Percentiles rank a stretch among this genome's conserved stretches.
These are phyloP conservation scores for Claviceps africana DNA, from an alignment of 2,329 filamentous ascomycete species.

Conservation along the genomic window DNA sequence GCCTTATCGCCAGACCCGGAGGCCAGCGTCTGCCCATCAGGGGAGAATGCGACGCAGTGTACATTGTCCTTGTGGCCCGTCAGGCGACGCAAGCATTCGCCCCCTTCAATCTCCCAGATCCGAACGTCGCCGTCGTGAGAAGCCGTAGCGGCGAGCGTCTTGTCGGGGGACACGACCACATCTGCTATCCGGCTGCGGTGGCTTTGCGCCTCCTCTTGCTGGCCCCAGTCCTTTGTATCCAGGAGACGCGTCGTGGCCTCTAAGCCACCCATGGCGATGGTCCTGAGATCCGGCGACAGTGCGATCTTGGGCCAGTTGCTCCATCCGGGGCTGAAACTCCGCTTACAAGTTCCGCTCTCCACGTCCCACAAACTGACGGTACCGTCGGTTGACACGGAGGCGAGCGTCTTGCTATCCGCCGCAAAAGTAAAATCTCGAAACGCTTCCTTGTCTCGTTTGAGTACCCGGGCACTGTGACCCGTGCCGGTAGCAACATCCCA, in stretches of 20 bases:
- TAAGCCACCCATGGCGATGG: slow-evolving; percentile 6
- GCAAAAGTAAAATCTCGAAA: slow-evolving; percentile 7
- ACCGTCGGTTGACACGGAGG: slow-evolving; percentile 6
- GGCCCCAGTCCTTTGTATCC: slow-evolving; percentile 5
- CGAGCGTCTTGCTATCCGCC: slow-evolving; percentile 6
- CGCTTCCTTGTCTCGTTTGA: slow-evolving; percentile 5
- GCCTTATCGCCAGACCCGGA: slow-evolving; percentile 6
- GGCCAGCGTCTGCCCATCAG: slow-evolving; percentile 3
- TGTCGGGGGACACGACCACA: slow-evolving; percentile 6
- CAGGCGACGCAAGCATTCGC: slow-evolving; percentile 3
- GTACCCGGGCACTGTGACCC: slow-evolving; percentile 6
- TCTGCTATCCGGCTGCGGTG: slow-evolving; percentile 6
- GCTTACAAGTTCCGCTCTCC: slow-evolving; percentile 5
- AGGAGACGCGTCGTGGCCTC: slow-evolving; percentile 7
- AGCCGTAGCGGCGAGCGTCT: slow-evolving; percentile 5
- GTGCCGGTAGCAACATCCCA: slow-evolving; percentile 6
- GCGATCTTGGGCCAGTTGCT: slow-evolving; percentile 8
- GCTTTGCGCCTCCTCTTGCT: slow-evolving; percentile 5
- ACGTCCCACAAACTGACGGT: slow-evolving; percentile 7
- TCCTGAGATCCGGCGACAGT: slow-evolving; percentile 6
- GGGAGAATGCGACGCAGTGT: slow-evolving; percentile 4
- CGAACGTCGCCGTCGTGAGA: slow-evolving; percentile 6
- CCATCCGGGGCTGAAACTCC: slow-evolving; percentile 7
- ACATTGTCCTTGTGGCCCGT: slow-evolving; percentile 5
- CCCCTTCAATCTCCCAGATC: slow-evolving; percentile 6